Percentiles rank a stretch among this genome's conserved stretches.
phyloP scores from a whole-genome alignment of 805 yeast species.

The Zygoascus tannicola region DNA sequence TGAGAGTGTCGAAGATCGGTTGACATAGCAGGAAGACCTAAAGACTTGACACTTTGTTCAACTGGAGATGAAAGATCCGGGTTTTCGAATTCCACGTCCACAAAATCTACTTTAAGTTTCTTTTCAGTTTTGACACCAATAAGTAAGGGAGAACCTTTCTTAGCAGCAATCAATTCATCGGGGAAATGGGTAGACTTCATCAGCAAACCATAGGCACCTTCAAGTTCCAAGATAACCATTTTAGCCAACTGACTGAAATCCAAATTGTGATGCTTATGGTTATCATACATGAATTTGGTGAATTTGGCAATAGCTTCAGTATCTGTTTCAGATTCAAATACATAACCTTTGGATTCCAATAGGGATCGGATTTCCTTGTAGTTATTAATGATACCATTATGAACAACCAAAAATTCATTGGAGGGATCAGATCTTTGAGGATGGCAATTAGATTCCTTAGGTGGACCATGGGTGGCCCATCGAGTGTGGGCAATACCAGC shows the following conservation, averaged over 20 bases:
- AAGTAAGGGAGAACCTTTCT: slow-evolving; percentile 95
- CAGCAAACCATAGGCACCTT: slow-evolving; percentile 95
- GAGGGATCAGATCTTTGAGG: slow-evolving; percentile 85
- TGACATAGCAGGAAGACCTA: not conserved
- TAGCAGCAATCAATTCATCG: slow-evolving; percentile 90
- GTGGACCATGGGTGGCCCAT: slow-evolving; percentile 99
- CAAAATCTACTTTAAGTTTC: slow-evolving; percentile 94
- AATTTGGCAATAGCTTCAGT: slow-evolving; percentile 96
- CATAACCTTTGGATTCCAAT: slow-evolving; percentile 66
- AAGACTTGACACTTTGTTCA: slow-evolving; percentile 7
- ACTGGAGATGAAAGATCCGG: slow-evolving; percentile 42
- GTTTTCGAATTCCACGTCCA: slow-evolving; percentile 77
- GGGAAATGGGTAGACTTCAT: slow-evolving; percentile 91
- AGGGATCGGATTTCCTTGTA: slow-evolving; percentile 84
- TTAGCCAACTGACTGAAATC: slow-evolving; percentile 91
- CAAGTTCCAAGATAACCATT: slow-evolving; percentile 83
- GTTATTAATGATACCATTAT: slow-evolving; percentile 97
- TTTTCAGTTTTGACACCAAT: slow-evolving; percentile 96
- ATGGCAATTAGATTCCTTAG: slow-evolving; percentile 78
- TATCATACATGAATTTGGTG: slow-evolving; percentile 82
- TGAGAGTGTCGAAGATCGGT: slow-evolving; percentile 71
- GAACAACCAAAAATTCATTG: slow-evolving; percentile 86
- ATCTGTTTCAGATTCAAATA: slow-evolving; percentile 88
- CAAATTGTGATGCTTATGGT: slow-evolving; percentile 59
- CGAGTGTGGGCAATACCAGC: slow-evolving; percentile 98